Base-by-base conservation (phyloP, 306 rosid species). In the Rosa lucieae region DNA sequence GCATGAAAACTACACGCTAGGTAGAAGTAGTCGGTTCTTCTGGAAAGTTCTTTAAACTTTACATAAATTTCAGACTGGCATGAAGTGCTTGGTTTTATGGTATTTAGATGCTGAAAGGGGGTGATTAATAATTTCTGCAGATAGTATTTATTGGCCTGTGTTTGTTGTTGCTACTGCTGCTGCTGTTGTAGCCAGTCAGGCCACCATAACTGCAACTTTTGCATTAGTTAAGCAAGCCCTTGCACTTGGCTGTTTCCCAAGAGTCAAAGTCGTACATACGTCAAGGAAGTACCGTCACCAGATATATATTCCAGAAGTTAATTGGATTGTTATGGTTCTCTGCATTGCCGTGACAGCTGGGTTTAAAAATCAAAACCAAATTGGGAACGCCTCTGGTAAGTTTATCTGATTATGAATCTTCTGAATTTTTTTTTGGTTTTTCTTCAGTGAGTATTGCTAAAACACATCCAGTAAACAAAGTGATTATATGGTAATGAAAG, bases 331-430 rank as follows among this genome's bases (percentile, higher is more conserved):
- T 73, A 95, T 95, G 99, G 39, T 93, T 87, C 97, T 95, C 67
- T 95, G 99, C 85, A 91, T 95, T 81, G 94, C 90, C 2, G 99
- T 95, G 63, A 95, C 99, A 8, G 99, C 94, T 72, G 98, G 99
- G 81, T 90, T 95, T 8, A 84, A 88, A 88, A 88, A 95, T 80
- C 98, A 91, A 88, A 95, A 72, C 88, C 96, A 90, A 84, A 91
- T 95, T 81, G 99, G 98, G 79, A 95, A 95, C 86, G 99, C 99
- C 48, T 93, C 84, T 85, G 99, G 98, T 92, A 88, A 67, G 80
- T 70, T 63, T 67, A 67, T 76, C 61, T 71, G 70, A 77, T 65
- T 67, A 43, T 58, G 66, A 65, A 79, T 53, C 5, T 40, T 51
- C 23, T 12, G 29, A 53, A 6, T 0, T 48, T 18, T 35, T 18